phyloP scores from a whole-genome alignment of 306 rosid genomes.

The Quercus aquifolioides region DNA sequence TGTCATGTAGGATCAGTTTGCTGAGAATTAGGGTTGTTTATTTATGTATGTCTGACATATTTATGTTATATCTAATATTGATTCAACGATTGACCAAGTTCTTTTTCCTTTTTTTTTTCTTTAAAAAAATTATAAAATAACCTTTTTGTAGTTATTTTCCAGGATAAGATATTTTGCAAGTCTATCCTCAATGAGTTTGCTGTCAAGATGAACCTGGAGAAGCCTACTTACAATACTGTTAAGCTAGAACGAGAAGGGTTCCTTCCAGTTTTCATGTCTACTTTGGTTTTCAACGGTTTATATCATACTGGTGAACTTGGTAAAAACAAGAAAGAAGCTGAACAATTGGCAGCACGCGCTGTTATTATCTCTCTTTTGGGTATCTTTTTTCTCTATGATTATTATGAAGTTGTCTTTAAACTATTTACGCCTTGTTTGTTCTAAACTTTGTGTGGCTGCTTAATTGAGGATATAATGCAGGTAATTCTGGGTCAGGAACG shows the following conservation, averaged over 20 bases:
- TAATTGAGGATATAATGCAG: constrained; percentile 26
- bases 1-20: not conserved
- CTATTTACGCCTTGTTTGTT: not conserved
- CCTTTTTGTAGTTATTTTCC: constrained; percentile 2
- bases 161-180: constrained; percentile 47
- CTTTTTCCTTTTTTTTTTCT: not conserved
- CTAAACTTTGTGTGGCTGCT: constrained; percentile 1
- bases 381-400: constrained; percentile 22
- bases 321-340: constrained; percentile 58
- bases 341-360: constrained; percentile 53
- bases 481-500: constrained; percentile 22
- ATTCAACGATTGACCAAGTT: not conserved
- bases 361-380: constrained; percentile 49
- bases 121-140: too few relatives aligned
- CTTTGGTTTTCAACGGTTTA: constrained; percentile 47
- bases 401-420: not conserved
- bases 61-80: not conserved
- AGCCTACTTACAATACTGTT: constrained; percentile 38
- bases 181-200: constrained; percentile 50
- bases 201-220: constrained; percentile 33
- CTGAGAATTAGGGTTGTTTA: too few relatives aligned
- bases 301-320: constrained; percentile 31
- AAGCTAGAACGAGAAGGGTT: not conserved
- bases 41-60: not conserved
- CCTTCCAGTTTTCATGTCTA: constrained; percentile 34